Percentiles rank a stretch among this genome's conserved stretches.
Evolutionary conservation across 2,329 filamentous ascomycete genomes (phyloP).

Genomic region (Bipolaris bicolor): DNA sequence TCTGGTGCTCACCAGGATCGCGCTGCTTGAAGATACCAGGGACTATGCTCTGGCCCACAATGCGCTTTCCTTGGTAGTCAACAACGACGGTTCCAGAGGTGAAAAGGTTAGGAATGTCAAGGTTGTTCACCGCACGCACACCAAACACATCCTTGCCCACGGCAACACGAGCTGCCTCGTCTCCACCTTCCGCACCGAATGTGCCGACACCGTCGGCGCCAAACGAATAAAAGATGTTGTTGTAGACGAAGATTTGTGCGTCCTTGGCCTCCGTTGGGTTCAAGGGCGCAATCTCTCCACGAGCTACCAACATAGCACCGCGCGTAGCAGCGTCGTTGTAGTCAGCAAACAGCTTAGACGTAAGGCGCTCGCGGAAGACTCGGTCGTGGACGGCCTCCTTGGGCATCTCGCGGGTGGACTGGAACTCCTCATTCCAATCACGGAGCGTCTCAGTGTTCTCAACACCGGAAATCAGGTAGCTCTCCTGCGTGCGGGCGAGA

Average conservation of each 20-base stretch:
- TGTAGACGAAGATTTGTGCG: slow-evolving; percentile 98
- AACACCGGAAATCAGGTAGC: slow-evolving; percentile 84
- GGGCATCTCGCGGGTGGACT: slow-evolving; percentile 92
- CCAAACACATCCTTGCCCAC: slow-evolving; percentile 96
- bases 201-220: slow-evolving; percentile 97
- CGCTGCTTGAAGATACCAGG: slow-evolving; percentile 99
- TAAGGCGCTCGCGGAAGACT: slow-evolving; percentile 91
- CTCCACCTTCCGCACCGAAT: slow-evolving; percentile 93
- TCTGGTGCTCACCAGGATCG: slow-evolving; percentile 96
- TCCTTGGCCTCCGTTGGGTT: slow-evolving; percentile 93
- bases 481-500: slow-evolving; percentile 88
- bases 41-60: slow-evolving; percentile 97
- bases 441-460: slow-evolving; percentile 93
- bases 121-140: slow-evolving; percentile 93
- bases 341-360: slow-evolving; percentile 95
- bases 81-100: slow-evolving; percentile 96
- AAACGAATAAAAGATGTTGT: slow-evolving; percentile 99
- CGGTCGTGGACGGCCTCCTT: slow-evolving; percentile 94
- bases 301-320: slow-evolving; percentile 88
- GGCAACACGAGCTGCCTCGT: slow-evolving; percentile 93
- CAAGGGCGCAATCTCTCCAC: slow-evolving; percentile 88
- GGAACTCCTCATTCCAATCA: slow-evolving; percentile 99
- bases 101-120: slow-evolving; percentile 93
- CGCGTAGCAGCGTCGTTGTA: slow-evolving; percentile 95
- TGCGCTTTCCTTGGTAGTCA: slow-evolving; percentile 94